Base-by-base conservation (phyloP, 2,329 filamentous ascomycete species). In the Arthrobotrys iridis region DNA sequence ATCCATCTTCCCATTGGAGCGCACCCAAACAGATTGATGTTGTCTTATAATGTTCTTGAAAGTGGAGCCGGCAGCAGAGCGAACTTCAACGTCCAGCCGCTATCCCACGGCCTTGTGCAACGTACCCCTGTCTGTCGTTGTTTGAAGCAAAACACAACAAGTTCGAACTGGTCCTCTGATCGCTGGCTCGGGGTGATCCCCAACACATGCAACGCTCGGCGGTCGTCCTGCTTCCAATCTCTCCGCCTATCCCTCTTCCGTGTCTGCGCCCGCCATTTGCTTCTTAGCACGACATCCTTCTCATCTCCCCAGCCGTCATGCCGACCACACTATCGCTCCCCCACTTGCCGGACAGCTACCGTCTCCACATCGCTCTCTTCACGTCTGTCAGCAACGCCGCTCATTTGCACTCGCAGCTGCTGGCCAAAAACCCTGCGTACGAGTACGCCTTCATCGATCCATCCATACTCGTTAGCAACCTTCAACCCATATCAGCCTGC, bases 391-490 rank as follows among this genome's bases (percentile, higher is more conserved):
- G 87, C 76, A 99, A 99, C 81, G 87, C 93, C 8, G 83, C 87
- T 0, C 93, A 90, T 80, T 85, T 99, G 45, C 90, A 93, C 60
- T 85, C 90, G 78, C 93, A 97, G 83, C 88, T 99, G 3, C 85
- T 98, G n/a, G 87, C 88, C 4, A 91, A 92, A 60, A 97, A 98
- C 81, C 80, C 88, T 8, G 89, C 90, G 6, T 98, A 93, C 79
- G 93, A 98, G 82, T 98, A 98, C 85, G 93, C 93, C 33, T 91
- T 99, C 78, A 87, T 99, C 50, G 94, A 99, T 83, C 93, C 93
- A 18, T 88, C 88, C 48, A 88, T 91, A 81, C 90, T 93, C 85
- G 76, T 86, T 83, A 77, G 64, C 43, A 22, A 67, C 11, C 64
- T 68, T 26, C 63, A 50, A 66, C 40, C 93, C 46, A 86, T 95